Base-by-base conservation (phyloP, 1,284 basidiomycete species). In the Trichosporon sp. region DNA sequence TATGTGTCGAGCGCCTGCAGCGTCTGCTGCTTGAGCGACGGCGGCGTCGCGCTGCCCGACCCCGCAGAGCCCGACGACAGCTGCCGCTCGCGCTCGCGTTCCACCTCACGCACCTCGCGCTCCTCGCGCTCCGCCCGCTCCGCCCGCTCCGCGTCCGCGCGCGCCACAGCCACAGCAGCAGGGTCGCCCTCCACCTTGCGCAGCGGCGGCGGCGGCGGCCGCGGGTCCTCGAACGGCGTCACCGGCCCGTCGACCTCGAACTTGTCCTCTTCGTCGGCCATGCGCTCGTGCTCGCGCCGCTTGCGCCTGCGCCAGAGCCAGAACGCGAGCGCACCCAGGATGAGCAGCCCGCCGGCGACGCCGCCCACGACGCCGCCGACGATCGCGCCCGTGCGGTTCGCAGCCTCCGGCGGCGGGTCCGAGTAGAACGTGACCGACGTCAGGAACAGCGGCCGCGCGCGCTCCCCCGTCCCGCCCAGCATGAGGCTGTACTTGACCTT, bases 351-450 rank as follows among this genome's bases (percentile, higher is more conserved):
- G 2, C 51, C 51, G 4, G 2, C 27, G 15, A 60, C 56, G 3
- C 56, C 56, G 18, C 56, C 56, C n/a, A 60, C 56, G 27, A 60
- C 56, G 29, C 56, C 56, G 56, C 56, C 56, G 7, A 60, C 56
- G 15, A 60, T 60, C 4, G 56, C 56, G 18, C 56, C 56, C 21
- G 21, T 51, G 47, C 18, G n/a, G 21, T 25, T 51, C 21, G 23
- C 12, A 7, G 47, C 21, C 15, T 21, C 18, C 27, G 47, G 47
- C 15, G 56, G 56, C 27, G 23, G 18, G 47, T 51, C 47, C 7
- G 13, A 32, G 56, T 60, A 60, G 56, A 60, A 60, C 4, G 56
- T 60, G 56, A 60, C 2, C 4, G 27, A 31, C 29, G 27, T 60
- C 7, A 60, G 18, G 56, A n/a, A n/a, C 29, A 31, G 27, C 27